Percentiles rank a stretch among this genome's conserved stretches.
phyloP scores from a whole-genome alignment of 2,329 filamentous ascomycete genomes.

The Apiospora rasikravindrae region DNA sequence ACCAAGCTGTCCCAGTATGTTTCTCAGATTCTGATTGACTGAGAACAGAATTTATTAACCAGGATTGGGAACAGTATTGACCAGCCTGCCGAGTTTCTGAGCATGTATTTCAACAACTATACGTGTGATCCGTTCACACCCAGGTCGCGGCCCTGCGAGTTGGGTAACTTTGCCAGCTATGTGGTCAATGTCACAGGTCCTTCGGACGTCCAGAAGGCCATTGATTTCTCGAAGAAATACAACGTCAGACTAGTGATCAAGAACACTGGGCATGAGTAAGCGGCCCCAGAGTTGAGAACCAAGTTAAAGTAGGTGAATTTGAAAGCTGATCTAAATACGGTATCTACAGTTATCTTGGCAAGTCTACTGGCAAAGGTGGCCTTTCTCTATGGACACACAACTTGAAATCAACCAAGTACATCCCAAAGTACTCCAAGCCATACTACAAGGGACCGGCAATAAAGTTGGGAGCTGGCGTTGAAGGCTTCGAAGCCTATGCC shows the following conservation, averaged over 20 bases:
- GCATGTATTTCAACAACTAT: conserved; percentile 14
- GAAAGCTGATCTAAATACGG: too few species aligned
- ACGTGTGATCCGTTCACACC: conserved; percentile 19
- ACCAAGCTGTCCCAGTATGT: background rate
- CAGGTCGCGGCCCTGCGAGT: background rate
- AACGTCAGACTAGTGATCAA: conserved; percentile 52
- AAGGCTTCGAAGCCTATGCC: conserved; percentile 17
- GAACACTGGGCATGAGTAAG: conserved; percentile 52
- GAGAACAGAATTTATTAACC: background rate
- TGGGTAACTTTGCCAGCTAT: conserved; percentile 27
- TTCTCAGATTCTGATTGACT: background rate
- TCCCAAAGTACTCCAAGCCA: conserved; percentile 28
- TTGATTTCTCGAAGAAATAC: conserved; percentile 43
- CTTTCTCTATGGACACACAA: conserved; percentile 54
- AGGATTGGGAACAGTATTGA: background rate
- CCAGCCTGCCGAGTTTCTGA: conserved; percentile 8
- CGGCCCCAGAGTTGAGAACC: too few species aligned
- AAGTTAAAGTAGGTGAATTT: too few species aligned
- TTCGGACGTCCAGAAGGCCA: conserved; percentile 26
- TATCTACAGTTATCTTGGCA: conserved; percentile 45
- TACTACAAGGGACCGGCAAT: conserved; percentile 45
- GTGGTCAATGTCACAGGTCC: conserved; percentile 32
- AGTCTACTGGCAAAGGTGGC: conserved; percentile 55
- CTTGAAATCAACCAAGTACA: conserved; percentile 44
- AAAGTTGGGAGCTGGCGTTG: conserved; percentile 24